Evolutionary conservation across 177 flowering plant species (phyloP), one percentile per base, ranked within the genome.

Genomic region (Vitis hybrid): DNA sequence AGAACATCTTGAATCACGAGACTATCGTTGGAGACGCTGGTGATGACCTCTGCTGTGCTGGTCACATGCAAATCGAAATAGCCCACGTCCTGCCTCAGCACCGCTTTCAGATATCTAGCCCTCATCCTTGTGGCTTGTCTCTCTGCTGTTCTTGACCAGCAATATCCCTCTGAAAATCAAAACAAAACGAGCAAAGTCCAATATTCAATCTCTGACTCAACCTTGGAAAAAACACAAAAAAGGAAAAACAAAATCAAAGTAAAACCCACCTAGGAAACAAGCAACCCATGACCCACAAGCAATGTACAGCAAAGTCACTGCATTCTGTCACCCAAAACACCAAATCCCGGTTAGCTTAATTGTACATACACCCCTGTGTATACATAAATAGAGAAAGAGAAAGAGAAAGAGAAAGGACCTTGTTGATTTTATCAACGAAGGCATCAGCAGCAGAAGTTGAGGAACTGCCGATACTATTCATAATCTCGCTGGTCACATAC

Each of bases 141-240:
- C 75, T 91, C 92, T 0, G 86, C 93, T 11, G 96, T 88, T 81
- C 89, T 83, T 59, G 89, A 73, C 97, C 97, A 95, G 56, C 97
- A 95, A 77, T 81, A 92, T 2, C 88, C 92, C 86, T 89, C 92
- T 88, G 55, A 65, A 50, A 66, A 18, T 22, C 13, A 22, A 72
- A 59, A 59, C 66, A 11, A 12, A 47, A 50, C 59, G 59, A 52
- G 4, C 13, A 24, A 56, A 44, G 19, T 13, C 49, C 47, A 64
- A 2, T 15, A 15, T 20, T 47, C 2, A 15, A 56, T 28, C 28
- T 24, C 28, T n/a, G 53, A 53, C 17, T 24, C 28, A n/a, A 8
- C 22, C 11, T 52, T 52, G 17, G 11, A 19, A n/a, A 19, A 3
- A 19, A 50, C 14, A 59, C 28, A 5, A 49, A 67, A 50, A 70